Percentiles rank a stretch among this genome's conserved stretches.
Conservation (phyloP, 768 basidiomycete species). For the Xerocomellus intermedius region DNA sequence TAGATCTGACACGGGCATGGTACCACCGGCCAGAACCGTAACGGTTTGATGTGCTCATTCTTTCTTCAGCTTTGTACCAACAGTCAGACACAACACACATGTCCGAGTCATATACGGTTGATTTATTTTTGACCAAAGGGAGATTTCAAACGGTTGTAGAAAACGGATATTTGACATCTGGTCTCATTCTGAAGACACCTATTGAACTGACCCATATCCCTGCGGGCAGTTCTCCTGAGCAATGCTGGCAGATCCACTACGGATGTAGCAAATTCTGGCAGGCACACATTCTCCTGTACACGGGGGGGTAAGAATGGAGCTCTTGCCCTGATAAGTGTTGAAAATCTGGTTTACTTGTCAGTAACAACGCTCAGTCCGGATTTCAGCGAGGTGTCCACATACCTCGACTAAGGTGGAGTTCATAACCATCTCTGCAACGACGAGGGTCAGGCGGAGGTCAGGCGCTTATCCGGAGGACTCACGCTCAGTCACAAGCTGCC, state of each 20-base stretch:
- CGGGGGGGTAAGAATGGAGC: conserved; percentile 48
- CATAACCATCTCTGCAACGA: conserved; percentile 50
- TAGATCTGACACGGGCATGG: conserved; percentile 12
- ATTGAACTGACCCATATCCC: conserved; percentile 69
- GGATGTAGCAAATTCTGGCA: conserved; percentile 76
- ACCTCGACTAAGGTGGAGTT: conserved; percentile 60
- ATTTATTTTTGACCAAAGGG: neutral
- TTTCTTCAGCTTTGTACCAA: conserved; percentile 14
- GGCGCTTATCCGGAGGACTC: conserved; percentile 18
- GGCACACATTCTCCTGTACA: conserved; percentile 61
- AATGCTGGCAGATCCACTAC: conserved; percentile 67
- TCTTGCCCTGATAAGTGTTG: conserved; percentile 71
- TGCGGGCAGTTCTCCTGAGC: conserved; percentile 54
- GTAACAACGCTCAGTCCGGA: neutral
- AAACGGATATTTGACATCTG: neutral
- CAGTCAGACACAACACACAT: conserved; percentile 6
- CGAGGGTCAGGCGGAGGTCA: neutral
- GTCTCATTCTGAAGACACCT: neutral
- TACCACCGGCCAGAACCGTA: neutral
- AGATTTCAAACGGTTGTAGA: neutral
- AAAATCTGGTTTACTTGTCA: conserved; percentile 46
- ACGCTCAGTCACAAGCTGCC: conserved; percentile 79
- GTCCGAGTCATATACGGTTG: neutral
- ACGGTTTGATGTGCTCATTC: neutral
- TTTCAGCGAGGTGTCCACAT: conserved; percentile 18